phyloP scores from a whole-genome alignment of 78 protist species.

The Chrysochromulina tobinii region DNA sequence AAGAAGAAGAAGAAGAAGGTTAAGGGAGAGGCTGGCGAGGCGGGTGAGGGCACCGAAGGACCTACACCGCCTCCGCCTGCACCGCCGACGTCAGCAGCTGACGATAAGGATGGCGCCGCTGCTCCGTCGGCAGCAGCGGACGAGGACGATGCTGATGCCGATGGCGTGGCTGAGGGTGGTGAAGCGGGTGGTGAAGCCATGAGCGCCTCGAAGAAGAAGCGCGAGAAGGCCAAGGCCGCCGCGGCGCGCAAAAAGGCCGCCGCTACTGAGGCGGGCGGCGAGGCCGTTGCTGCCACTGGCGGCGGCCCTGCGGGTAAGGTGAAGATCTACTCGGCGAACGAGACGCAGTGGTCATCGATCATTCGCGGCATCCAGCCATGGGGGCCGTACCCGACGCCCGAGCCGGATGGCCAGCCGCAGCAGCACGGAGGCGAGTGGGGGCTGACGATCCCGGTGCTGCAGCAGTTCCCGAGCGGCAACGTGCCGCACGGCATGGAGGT shows the following conservation, averaged over 20 bases:
- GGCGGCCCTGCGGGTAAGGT: too few relatives aligned
- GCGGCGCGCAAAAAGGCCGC: background rate
- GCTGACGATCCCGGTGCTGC: conserved; percentile 70
- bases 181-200: background rate
- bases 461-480: conserved; percentile 41
- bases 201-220: background rate
- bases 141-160: background rate
- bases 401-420: conserved; percentile 32
- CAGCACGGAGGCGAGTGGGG: conserved; percentile 31
- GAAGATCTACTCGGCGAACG: background rate
- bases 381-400: conserved; percentile 36
- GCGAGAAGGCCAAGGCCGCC: background rate
- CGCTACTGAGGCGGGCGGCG: background rate
- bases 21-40: too few relatives aligned
- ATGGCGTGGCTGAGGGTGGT: background rate
- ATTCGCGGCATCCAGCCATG: background rate
- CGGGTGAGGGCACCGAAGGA: too few relatives aligned
- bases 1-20: conserved; percentile 35
- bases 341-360: background rate
- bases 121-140: too few relatives aligned
- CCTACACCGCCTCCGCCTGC: too few relatives aligned
- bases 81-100: too few relatives aligned
- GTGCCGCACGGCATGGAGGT: conserved; percentile 62
- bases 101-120: too few relatives aligned
- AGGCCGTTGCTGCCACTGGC: background rate